Conservation (phyloP, 2,329 filamentous ascomycete species). For the Pseudogymnoascus sp. region DNA sequence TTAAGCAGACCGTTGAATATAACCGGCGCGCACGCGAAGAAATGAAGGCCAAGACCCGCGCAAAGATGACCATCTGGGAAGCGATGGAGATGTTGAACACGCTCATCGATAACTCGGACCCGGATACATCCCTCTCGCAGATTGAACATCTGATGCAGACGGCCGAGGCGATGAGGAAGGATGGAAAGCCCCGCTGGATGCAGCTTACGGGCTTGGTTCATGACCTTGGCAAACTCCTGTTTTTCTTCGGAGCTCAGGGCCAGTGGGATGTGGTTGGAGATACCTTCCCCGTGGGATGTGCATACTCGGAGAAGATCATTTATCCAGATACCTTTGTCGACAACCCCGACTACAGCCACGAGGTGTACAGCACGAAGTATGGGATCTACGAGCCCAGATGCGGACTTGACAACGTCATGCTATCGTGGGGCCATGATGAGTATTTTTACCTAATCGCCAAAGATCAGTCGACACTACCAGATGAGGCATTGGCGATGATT, state of each 20-base stretch:
- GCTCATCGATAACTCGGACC: conserved; percentile 76
- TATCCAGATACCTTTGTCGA: conserved; percentile 67
- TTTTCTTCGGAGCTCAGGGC: conserved; percentile 68
- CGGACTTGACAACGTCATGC: conserved; percentile 76
- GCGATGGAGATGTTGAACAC: conserved; percentile 88
- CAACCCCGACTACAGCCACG: conserved; percentile 66
- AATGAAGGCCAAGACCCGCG: conserved; percentile 56
- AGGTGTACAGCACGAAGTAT: conserved; percentile 62
- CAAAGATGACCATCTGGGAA: conserved; percentile 75
- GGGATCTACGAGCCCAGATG: conserved; percentile 73
- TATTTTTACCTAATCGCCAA: conserved; percentile 79
- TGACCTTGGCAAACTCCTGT: conserved; percentile 68
- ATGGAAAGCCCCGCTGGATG: conserved; percentile 75
- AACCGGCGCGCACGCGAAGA: conserved; percentile 71
- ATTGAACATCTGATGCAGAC: conserved; percentile 82
- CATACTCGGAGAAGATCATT: conserved; percentile 68
- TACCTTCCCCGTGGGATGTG: conserved; percentile 68
- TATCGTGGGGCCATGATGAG: conserved; percentile 76
- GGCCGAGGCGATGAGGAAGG: conserved; percentile 76
- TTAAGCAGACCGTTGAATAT: conserved; percentile 70
- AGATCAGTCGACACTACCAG: conserved; percentile 66
- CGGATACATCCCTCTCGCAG: conserved; percentile 75
- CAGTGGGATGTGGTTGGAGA: conserved; percentile 89
- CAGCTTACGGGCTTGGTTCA: conserved; percentile 67
- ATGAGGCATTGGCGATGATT: conserved; percentile 81